phyloP scores from a whole-genome alignment of 2,329 filamentous ascomycete species.

The Fusarium ambrosium region DNA sequence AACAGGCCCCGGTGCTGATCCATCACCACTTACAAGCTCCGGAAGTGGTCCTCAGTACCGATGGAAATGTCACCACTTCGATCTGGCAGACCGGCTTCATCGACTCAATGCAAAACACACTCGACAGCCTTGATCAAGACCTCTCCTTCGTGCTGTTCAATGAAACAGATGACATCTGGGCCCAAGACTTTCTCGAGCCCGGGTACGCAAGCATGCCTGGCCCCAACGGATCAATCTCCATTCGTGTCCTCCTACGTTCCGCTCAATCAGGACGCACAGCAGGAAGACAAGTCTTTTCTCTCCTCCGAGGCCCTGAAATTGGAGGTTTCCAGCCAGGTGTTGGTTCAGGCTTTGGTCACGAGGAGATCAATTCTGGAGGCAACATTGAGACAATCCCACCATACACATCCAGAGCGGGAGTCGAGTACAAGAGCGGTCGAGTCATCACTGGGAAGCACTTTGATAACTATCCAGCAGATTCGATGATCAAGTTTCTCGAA shows the following conservation, averaged over 20 bases:
- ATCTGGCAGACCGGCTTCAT: conserved; percentile 36
- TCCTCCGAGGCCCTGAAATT: conserved; percentile 47
- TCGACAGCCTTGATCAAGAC: conserved; percentile 27
- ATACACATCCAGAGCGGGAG: conserved; percentile 39
- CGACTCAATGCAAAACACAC: conserved; percentile 26
- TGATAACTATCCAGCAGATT: conserved; percentile 31
- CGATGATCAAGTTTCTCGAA: conserved; percentile 44
- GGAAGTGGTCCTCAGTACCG: conserved; percentile 45
- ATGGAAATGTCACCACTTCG: conserved; percentile 3
- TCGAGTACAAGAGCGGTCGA: conserved; percentile 40
- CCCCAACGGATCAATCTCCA: conserved; percentile 48
- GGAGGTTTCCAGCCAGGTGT: conserved; percentile 50
- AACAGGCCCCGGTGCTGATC: conserved; percentile 54
- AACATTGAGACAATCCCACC: conserved; percentile 58
- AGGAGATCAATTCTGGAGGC: conserved; percentile 42
- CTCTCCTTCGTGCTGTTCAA: conserved; percentile 42
- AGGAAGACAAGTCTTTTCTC: conserved; percentile 52
- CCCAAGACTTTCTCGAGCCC: conserved; percentile 57
- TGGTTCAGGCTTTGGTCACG: conserved; percentile 9
- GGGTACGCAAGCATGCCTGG: conserved; percentile 56
- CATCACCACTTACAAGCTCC: conserved; percentile 54
- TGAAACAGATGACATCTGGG: conserved; percentile 51
- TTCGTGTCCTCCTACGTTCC: conserved; percentile 52
- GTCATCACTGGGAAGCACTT: conserved; percentile 34
- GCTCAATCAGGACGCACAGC: conserved; percentile 45